Conservation (phyloP, 2,329 filamentous ascomycete species). For the Westerdykella sp. region DNA sequence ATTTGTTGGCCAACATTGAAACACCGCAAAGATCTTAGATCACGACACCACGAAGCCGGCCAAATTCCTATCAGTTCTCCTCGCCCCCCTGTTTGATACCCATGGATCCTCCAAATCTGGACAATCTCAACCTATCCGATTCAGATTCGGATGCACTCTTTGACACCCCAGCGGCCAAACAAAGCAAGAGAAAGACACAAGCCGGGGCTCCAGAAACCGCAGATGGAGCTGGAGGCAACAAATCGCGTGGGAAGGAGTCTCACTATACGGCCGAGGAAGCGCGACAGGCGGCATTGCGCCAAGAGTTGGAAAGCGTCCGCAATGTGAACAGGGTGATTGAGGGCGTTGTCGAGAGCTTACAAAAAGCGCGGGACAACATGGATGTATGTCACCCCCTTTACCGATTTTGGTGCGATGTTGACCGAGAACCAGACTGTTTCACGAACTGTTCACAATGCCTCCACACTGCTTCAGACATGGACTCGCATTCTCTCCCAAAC, state of each 20-base stretch:
- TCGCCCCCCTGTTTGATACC: too few relatives aligned
- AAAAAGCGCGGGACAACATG: constrained; percentile 72
- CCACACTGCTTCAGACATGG: constrained; percentile 88
- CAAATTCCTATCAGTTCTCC: too few relatives aligned
- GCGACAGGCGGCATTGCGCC: constrained; percentile 66
- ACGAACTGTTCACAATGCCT: constrained; percentile 78
- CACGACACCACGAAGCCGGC: too few relatives aligned
- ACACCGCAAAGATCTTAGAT: too few relatives aligned
- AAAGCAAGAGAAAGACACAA: constrained; percentile 34
- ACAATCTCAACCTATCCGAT: constrained; percentile 42
- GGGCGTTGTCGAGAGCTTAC: constrained; percentile 63
- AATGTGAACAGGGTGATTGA: constrained; percentile 87
- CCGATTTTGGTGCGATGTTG: constrained; percentile 2
- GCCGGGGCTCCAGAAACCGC: constrained; percentile 27
- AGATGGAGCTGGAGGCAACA: constrained; percentile 36
- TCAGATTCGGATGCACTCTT: constrained; percentile 54
- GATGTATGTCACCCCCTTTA: constrained; percentile 46
- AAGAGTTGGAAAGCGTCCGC: constrained; percentile 75
- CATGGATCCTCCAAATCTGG: too few relatives aligned
- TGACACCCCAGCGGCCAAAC: constrained; percentile 46
- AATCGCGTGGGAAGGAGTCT: constrained; percentile 42
- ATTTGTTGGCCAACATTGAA: too few relatives aligned
- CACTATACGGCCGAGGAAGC: constrained; percentile 59
- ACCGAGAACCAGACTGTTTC: constrained; percentile 61
- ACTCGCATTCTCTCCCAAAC: constrained; percentile 93